Conservation (phyloP, 257 asterid species). For the Cruciata laevipes region DNA sequence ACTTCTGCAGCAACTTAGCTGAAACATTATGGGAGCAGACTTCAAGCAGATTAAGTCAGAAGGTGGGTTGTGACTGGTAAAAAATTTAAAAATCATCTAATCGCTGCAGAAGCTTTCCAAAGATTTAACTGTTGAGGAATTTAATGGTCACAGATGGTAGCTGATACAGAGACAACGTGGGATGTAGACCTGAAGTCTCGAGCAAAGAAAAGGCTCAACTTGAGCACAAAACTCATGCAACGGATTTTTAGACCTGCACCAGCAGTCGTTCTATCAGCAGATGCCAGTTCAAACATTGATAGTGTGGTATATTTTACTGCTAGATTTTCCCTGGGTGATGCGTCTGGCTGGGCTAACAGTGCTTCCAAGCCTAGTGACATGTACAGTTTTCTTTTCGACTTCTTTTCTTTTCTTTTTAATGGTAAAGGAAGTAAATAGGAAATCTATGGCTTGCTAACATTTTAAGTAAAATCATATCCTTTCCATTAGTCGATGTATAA, state of each 20-base stretch:
- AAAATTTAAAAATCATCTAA: background rate
- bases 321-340: conserved; percentile 65
- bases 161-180: conserved; percentile 32
- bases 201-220: conserved; percentile 57
- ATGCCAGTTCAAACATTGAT: conserved; percentile 41
- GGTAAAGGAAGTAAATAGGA: background rate
- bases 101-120: conserved; percentile 5
- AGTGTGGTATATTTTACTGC: conserved; percentile 48
- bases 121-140: background rate
- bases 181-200: conserved; percentile 30
- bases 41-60: conserved; percentile 40
- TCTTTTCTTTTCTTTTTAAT: conserved; percentile 2
- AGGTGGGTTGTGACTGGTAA: conserved; percentile 34
- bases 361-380: conserved; percentile 20
- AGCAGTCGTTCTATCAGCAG: conserved; percentile 35
- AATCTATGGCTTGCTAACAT: background rate
- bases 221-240: conserved; percentile 59
- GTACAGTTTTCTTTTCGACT: conserved; percentile 28
- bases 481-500: background rate
- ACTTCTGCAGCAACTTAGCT: conserved; percentile 32
- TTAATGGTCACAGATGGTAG: conserved; percentile 33
- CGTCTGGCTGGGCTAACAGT: conserved; percentile 39
- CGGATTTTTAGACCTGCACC: conserved; percentile 55
- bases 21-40: conserved; percentile 57
- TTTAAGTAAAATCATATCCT: background rate